Evolutionary conservation across 2,329 filamentous ascomycete species (phyloP), one percentile per base, ranked within the genome.

Genomic region (Clarireedia hainanense): DNA sequence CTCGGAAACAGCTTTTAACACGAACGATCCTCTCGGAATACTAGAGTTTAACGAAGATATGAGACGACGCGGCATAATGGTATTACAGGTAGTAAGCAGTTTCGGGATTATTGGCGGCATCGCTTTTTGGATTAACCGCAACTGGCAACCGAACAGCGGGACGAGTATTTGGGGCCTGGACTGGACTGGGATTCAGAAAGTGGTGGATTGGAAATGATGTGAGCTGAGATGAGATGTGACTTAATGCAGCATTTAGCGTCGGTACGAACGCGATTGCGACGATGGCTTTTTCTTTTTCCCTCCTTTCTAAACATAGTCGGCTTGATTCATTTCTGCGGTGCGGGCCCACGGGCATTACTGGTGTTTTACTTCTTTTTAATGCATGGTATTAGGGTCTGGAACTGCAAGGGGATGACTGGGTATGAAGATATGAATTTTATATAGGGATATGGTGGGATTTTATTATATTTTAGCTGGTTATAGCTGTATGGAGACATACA

Each of bases 21-120:
- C 51, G 26, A 79, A 88, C 57, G 91, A 96, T 69, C 91, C 91
- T 0, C 75, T 96, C 0, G 91, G 91, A 0, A 70, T 96, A 37
- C 76, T 95, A 51, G 78, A 84, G 59, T 79, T 91, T 60, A 80
- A 81, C 2, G 82, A 86, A 20, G 80, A 83, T 37, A 66, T 95
- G 40, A 83, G 79, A 63, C 77, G 78, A 46, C 80, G 78, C 47
- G 81, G 88, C 0, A 84, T 84, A 74, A 70, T 86, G 47, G 79
- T 87, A 0, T 73, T 95, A 39, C 87, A 91, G 68, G 74, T 95
- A 5, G 71, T 91, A 23, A 87, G 89, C 14, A 83, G 87, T 51
- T 75, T 91, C 52, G 85, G 90, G 0, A 73, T 94, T 27, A 69
- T 95, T 3, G 87, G 89, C 3, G 88, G 87, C 14, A 68, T 92